phyloP scores from a whole-genome alignment of 441 rosid species.

The Bocquillonia castaneifolia region DNA sequence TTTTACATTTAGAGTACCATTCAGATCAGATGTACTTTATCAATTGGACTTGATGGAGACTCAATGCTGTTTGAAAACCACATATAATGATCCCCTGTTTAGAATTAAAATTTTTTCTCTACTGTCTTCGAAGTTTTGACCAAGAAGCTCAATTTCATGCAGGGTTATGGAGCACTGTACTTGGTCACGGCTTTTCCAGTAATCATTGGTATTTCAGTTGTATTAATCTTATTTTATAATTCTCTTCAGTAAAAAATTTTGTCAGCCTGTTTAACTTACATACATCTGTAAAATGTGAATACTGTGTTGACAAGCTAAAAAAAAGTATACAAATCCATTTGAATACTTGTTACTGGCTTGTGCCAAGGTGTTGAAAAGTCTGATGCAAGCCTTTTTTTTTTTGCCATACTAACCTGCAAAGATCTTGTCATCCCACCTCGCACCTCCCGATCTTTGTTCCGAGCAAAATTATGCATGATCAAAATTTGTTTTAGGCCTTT shows the following conservation, averaged over 20 bases:
- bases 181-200: conserved; percentile 84
- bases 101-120: background rate
- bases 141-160: conserved; percentile 31
- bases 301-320: background rate
- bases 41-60: conserved; percentile 5
- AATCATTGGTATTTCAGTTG: conserved; percentile 80
- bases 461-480: too few species aligned
- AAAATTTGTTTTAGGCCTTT: too few species aligned
- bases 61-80: background rate
- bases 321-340: background rate
- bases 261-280: conserved; percentile 6
- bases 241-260: conserved; percentile 61
- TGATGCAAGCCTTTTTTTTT: too few species aligned
- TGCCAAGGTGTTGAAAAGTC: background rate
- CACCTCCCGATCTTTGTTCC: too few species aligned
- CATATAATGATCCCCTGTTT: background rate
- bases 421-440: background rate
- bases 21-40: background rate
- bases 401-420: background rate
- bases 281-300: background rate
- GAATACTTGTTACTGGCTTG: background rate
- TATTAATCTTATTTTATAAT: conserved; percentile 77
- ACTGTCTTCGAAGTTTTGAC: background rate
- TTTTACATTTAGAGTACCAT: background rate
- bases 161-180: conserved; percentile 94